Conservation (phyloP, 2,329 filamentous ascomycete species). For the Neofusicoccum cordaticola region DNA sequence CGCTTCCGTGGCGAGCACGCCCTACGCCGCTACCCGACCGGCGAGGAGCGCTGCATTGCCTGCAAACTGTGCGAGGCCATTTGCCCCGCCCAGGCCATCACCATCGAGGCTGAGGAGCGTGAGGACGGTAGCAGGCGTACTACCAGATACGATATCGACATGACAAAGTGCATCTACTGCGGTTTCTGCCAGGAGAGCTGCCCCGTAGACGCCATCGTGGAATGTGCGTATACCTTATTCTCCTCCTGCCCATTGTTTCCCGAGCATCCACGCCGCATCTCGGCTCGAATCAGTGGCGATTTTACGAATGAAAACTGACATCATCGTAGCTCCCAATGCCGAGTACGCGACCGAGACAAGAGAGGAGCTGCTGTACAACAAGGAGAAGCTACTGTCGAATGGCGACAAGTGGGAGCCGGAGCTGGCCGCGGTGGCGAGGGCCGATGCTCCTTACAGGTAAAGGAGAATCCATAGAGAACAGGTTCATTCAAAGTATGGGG, state of each 20-base stretch:
- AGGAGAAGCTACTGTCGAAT: slow-evolving; percentile 86
- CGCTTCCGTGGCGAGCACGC: slow-evolving; percentile 98
- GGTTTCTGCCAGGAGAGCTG: slow-evolving; percentile 99
- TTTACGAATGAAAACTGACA: slow-evolving; percentile 21
- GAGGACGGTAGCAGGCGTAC: slow-evolving; percentile 93
- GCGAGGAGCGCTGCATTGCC: slow-evolving; percentile 98
- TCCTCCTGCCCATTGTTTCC: not conserved
- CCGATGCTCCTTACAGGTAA: slow-evolving; percentile 74
- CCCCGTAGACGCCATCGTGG: slow-evolving; percentile 91
- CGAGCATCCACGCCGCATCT: not conserved
- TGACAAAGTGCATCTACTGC: slow-evolving; percentile 99
- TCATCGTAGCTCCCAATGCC: slow-evolving; percentile 59
- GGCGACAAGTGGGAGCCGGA: slow-evolving; percentile 84
- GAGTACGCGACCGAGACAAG: slow-evolving; percentile 76
- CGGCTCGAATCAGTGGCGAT: not conserved
- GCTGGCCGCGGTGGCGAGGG: slow-evolving; percentile 84
- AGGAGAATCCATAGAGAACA: not conserved
- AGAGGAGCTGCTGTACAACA: slow-evolving; percentile 97
- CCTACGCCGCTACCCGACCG: slow-evolving; percentile 90
- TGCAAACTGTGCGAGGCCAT: slow-evolving; percentile 99
- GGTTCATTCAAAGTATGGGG: not conserved
- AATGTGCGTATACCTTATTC: slow-evolving; percentile 49
- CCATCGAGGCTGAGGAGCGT: slow-evolving; percentile 97
- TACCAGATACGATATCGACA: slow-evolving; percentile 98
- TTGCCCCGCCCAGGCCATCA: slow-evolving; percentile 97